Percentiles rank a stretch among this genome's conserved stretches.
Conservation (phyloP, 1,284 basidiomycete genomes). For the Trichosporon faecale region DNA sequence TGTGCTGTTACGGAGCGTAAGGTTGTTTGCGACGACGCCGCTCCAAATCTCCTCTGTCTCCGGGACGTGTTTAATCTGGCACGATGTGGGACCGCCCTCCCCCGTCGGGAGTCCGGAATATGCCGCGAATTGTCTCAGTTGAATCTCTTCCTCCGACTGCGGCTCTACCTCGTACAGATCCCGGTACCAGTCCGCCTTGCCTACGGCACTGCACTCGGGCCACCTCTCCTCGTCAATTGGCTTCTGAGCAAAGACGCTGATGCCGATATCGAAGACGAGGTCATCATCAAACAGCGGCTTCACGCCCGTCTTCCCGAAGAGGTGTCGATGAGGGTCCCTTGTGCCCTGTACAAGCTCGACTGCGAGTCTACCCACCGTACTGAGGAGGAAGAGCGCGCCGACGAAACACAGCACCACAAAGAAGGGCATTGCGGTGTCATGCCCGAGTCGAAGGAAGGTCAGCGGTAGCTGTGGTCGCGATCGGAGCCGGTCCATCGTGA, state of each 20-base stretch:
- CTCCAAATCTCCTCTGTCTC: background rate
- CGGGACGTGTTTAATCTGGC: background rate
- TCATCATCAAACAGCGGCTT: background rate
- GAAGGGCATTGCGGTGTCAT: background rate
- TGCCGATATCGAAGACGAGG: background rate
- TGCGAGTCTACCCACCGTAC: background rate
- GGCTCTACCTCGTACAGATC: background rate
- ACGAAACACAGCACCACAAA: background rate
- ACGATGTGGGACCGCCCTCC: background rate
- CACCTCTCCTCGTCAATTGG: background rate
- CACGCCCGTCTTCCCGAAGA: background rate
- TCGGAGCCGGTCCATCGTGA: too few relatives aligned
- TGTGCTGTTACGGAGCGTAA: background rate
- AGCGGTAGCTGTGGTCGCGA: too few relatives aligned
- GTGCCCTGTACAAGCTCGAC: background rate
- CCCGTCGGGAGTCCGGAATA: too few relatives aligned
- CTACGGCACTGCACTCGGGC: background rate
- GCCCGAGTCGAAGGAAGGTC: background rate
- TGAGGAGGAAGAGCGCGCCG: background rate
- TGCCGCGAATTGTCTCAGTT: too few relatives aligned
- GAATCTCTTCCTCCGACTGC: too few relatives aligned
- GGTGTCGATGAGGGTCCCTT: background rate
- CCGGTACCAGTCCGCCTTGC: background rate
- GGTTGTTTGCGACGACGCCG: background rate
- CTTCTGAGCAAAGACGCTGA: background rate